A percentile compares a stretch with the other conserved stretches of the same genome.
Conservation (phyloP, 2,329 filamentous ascomycete species). For the Monilinia fructigena region DNA sequence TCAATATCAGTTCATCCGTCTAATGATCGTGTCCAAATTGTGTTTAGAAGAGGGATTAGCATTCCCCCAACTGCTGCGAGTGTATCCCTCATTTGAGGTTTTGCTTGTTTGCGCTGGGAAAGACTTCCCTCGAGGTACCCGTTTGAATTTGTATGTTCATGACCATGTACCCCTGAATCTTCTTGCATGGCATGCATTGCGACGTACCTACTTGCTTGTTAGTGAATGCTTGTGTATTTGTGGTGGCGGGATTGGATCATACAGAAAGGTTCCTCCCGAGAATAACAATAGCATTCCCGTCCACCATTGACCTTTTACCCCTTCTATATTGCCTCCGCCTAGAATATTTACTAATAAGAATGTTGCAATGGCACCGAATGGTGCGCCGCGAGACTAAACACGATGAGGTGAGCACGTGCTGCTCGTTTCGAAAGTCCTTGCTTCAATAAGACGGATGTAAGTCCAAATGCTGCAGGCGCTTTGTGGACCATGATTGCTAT, state of each 20-base stretch:
- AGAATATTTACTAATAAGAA: conserved; percentile 76
- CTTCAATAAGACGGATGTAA: conserved; percentile 86
- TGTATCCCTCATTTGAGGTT: conserved; percentile 65
- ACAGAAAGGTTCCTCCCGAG: conserved; percentile 93
- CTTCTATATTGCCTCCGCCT: conserved; percentile 57
- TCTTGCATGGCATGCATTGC: conserved; percentile 99
- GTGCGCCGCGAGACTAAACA: conserved; percentile 94
- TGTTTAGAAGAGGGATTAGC: conserved; percentile 74
- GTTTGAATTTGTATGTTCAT: conserved; percentile 48
- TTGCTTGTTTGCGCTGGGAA: conserved; percentile 51
- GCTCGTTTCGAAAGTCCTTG: conserved; percentile 86
- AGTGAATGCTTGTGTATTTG: conserved; percentile 22
- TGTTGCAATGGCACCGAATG: conserved; percentile 78
- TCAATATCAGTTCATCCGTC: conserved; percentile 14
- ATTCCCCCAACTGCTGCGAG: conserved; percentile 72
- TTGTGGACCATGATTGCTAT: conserved; percentile 97
- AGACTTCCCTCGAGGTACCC: conserved; percentile 52
- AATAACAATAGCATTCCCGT: conserved; percentile 94
- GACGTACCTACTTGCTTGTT: conserved; percentile 66
- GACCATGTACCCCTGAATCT: conserved; percentile 47
- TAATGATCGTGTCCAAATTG: conserved; percentile 73
- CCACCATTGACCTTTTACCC: conserved; percentile 68
- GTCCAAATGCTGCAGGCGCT: conserved; percentile 88
- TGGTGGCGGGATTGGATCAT: conserved; percentile 44
- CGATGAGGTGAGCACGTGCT: conserved; percentile 77